These are phyloP conservation scores for Apiospora phragmitis DNA, from an alignment of 2,329 filamentous ascomycete genomes.

Conservation along the genomic window DNA sequence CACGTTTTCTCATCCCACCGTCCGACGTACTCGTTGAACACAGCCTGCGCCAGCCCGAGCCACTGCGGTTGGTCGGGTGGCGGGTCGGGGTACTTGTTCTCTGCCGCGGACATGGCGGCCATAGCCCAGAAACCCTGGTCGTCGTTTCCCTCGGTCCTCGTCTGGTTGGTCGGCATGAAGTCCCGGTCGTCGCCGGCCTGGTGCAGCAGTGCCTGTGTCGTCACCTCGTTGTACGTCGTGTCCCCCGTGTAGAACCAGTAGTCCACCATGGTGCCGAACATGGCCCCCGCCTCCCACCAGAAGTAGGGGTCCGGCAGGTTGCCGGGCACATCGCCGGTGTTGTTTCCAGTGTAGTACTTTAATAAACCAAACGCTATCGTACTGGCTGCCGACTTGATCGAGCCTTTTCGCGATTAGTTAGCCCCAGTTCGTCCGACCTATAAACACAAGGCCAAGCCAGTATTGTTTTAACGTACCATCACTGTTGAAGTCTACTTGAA, in stretches of 20 bases:
- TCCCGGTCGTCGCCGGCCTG: constrained; percentile 46
- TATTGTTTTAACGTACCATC: constrained; percentile 29
- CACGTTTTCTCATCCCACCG: constrained; percentile 59
- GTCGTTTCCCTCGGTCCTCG: constrained; percentile 48
- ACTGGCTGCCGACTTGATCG: constrained; percentile 43
- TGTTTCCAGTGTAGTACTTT: constrained; percentile 32
- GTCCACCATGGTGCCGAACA: constrained; percentile 18
- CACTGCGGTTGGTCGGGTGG: constrained; percentile 51
- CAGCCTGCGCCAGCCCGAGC: constrained; percentile 64
- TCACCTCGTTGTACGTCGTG: constrained; percentile 47
- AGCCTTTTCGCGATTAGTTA: constrained; percentile 42
- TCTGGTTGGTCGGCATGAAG: constrained; percentile 47
- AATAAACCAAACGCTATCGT: constrained; percentile 33
- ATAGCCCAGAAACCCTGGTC: constrained; percentile 66
- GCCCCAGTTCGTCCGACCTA: background rate
- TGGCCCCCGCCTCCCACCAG: constrained; percentile 18
- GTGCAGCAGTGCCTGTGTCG: constrained; percentile 43
- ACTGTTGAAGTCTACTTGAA: constrained; percentile 34
- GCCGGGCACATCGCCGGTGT: constrained; percentile 19
- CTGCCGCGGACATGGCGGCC: constrained; percentile 61
- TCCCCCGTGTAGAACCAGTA: constrained; percentile 43
- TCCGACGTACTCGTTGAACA: constrained; percentile 63
- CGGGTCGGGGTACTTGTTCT: constrained; percentile 59
- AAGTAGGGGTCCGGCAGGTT: constrained; percentile 19
- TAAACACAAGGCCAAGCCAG: constrained; percentile 35